Base-by-base conservation (phyloP, 768 basidiomycete genomes). In the Auricularia cornea region DNA sequence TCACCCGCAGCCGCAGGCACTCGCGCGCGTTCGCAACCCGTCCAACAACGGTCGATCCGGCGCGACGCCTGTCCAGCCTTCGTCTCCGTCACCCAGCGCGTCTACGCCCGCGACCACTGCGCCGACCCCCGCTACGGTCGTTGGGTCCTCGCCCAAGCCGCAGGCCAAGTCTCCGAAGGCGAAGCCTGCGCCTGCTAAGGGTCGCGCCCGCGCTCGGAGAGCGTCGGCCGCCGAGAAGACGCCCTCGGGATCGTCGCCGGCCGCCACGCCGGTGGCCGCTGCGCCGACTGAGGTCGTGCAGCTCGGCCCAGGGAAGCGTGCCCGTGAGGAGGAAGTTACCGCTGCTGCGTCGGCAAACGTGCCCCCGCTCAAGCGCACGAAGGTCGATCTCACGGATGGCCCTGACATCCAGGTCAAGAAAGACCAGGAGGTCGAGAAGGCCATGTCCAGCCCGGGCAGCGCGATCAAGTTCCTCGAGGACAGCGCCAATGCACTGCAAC, bases 381-480 rank as follows among this genome's bases (percentile, higher is more conserved):
- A 57, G 54, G 30, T 57, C 26, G 51, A 51, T 2, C 64, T 87
- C 57, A 70, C 74, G 59, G 89, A 87, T 78, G 83, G 81, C 26
- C 75, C 81, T 66, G 84, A 87, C 51, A 79, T 76, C 29, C 69
- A 83, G 62, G 69, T 73, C 31, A 78, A 75, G 71, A 75, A 68
- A 64, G 70, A 76, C 56, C 76, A 78, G 63, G 74, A 78, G 60
- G 60, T 73, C 33, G 76, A 80, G 3, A 74, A 70, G 48, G 79
- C 88, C 69, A 83, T 87, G 78, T 84, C 84, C 0, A 84, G 85
- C 44, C 88, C 89, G 59, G 87, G 91, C 29, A 81, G 87, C 1
- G 73, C 74, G 33, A 78, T 78, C 3, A 86, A 88, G 78, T 72
- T 90, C 48, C 83, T 84, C 68, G 79, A 79, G 67, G 82, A 88